Evolutionary conservation across 2,329 filamentous ascomycete genomes (phyloP), one percentile per base, ranked within the genome.

Genomic region (Sporothrix humicola): DNA sequence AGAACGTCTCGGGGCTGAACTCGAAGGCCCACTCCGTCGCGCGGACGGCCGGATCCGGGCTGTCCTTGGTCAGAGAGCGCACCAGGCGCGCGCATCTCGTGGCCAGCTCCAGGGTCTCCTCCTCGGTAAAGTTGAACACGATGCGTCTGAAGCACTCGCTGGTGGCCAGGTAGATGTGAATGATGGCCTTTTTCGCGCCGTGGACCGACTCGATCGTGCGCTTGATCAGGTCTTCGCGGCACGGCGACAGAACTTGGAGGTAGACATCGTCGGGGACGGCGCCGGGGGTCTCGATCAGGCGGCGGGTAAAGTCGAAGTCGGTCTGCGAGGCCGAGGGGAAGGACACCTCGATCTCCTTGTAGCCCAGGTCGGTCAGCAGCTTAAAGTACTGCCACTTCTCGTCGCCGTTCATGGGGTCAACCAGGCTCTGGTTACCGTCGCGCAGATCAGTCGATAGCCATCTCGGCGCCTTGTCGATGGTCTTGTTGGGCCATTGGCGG

Each of bases 311-410:
- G 85, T 97, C 93, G 85, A 95, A 98, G 84, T 98, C 96, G 79
- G 93, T 97, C 81, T 97, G 92, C 54, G 94, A 97, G 15, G 95
- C 94, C 0, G 94, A 97, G 69, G 95, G 95, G 84, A 97, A 98
- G 4, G 95, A 96, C 23, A 98, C 92, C 81, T 98, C 95, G 77
- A 98, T 98, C 84, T 98, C 95, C 84, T 98, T 98, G 87, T 97
- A 98, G 78, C 96, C 95, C 69, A 98, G 87, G 75, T 95, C 90
- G 79, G 92, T 90, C 72, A 98, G 89, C 94, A 97, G 97, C 83
- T 95, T 91, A 87, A 98, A 98, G 87, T 95, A 98, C 75, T 87
- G 87, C 90, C 92, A 96, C 85, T 98, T 98, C 86, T 98, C 94
- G 68, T 97, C 93, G 77, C 94, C 94, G 80, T 94, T 96, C 95